Conservation (phyloP, 2,329 filamentous ascomycete genomes). For the Zopfia rhizophila region DNA sequence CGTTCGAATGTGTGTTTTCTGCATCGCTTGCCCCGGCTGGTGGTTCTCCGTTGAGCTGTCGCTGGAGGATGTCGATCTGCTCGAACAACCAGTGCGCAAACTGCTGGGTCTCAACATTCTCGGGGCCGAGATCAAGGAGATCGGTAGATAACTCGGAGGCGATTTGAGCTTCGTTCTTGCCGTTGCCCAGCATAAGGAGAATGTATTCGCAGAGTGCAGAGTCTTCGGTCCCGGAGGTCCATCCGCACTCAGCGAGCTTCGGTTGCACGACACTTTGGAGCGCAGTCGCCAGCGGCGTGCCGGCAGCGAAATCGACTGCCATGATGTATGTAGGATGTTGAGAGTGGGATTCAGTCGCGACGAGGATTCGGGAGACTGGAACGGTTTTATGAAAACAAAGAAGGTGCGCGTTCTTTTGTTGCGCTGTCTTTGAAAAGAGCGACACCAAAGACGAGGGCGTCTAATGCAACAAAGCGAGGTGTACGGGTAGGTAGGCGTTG, state of each 20-base stretch:
- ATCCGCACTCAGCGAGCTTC: slow-evolving; percentile 92
- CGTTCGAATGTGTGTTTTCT: slow-evolving; percentile 27
- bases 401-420: slow-evolving; percentile 27
- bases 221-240: slow-evolving; percentile 84
- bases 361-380: slow-evolving; percentile 23
- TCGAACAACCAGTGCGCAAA: slow-evolving; percentile 96
- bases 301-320: slow-evolving; percentile 79
- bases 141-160: slow-evolving; percentile 88
- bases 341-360: not conserved
- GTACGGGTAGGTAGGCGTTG: slow-evolving; percentile 10
- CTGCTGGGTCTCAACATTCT: slow-evolving; percentile 82
- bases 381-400: slow-evolving; percentile 28
- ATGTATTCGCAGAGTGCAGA: slow-evolving; percentile 94
- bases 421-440: slow-evolving; percentile 22
- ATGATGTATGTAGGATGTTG: slow-evolving; percentile 60
- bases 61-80: slow-evolving; percentile 76
- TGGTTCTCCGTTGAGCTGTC: slow-evolving; percentile 66
- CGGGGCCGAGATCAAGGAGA: slow-evolving; percentile 81
- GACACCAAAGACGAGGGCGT: slow-evolving; percentile 23
- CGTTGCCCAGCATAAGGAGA: slow-evolving; percentile 95
- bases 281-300: slow-evolving; percentile 85
- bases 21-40: slow-evolving; percentile 40
- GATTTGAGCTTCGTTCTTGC: slow-evolving; percentile 91
- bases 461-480: slow-evolving; percentile 22
- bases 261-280: slow-evolving; percentile 85